These are phyloP conservation scores for Saccharata proteae DNA, from an alignment of 2,329 filamentous ascomycete genomes.

Conservation along the genomic window DNA sequence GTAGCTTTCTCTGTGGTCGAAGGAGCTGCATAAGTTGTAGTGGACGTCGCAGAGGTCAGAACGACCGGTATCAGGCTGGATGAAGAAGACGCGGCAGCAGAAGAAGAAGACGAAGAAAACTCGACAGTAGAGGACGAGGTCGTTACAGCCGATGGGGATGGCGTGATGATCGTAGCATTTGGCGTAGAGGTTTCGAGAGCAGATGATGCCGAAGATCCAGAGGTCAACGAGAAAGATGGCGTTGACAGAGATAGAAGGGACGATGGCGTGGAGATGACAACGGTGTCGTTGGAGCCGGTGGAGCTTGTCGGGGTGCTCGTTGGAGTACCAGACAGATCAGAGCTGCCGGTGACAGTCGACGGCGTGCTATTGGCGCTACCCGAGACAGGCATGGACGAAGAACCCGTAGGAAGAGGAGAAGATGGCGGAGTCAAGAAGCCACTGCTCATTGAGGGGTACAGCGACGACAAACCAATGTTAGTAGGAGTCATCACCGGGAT, in stretches of 20 bases:
- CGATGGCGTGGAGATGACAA: slow-evolving; percentile 3
- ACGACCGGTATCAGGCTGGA: background rate
- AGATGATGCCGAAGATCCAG: too few species aligned
- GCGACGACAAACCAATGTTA: background rate
- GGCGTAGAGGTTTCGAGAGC: slow-evolving; percentile 1
- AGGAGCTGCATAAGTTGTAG: slow-evolving; percentile 5
- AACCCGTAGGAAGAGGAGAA: background rate
- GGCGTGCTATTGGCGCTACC: too few species aligned
- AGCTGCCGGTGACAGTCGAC: slow-evolving; percentile 1
- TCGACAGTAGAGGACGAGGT: slow-evolving; percentile 2
- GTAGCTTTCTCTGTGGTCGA: slow-evolving; percentile 9
- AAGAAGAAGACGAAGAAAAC: background rate
- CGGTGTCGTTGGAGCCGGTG: slow-evolving; percentile 1
- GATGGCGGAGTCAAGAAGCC: background rate
- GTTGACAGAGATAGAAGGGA: too few species aligned
- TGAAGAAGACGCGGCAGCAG: too few species aligned
- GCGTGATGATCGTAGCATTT: slow-evolving; percentile 2
- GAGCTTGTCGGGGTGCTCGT: slow-evolving; percentile 3
- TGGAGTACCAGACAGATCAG: too few species aligned
- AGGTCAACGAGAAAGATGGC: too few species aligned
- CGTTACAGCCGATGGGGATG: background rate
- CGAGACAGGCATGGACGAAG: background rate
- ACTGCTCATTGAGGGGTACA: background rate
- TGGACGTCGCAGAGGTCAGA: slow-evolving; percentile 1
- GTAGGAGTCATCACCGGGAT: slow-evolving; percentile 6